These are phyloP conservation scores for Skeletonema marinoi DNA, from an alignment of 108 stramenopile species.

Conservation along the genomic window DNA sequence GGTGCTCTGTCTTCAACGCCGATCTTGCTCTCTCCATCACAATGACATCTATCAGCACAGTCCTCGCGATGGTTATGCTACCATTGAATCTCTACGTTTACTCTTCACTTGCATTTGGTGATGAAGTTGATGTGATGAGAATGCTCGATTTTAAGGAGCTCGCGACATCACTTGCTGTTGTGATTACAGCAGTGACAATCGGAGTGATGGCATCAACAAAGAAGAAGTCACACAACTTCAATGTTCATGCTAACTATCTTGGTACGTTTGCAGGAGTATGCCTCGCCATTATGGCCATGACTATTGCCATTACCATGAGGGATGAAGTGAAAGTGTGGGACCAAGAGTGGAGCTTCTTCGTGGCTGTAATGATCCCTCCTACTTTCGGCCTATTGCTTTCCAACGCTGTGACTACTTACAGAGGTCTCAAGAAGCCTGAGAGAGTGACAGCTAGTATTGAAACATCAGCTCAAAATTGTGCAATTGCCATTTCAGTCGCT, in stretches of 20 bases:
- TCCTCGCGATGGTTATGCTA: constrained; percentile 53
- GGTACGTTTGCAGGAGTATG: constrained; percentile 62
- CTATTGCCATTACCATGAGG: constrained; percentile 43
- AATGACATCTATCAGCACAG: constrained; percentile 76
- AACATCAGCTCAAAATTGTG: constrained; percentile 71
- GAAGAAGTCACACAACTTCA: constrained; percentile 46
- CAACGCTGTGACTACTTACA: constrained; percentile 49
- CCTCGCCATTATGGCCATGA: constrained; percentile 55
- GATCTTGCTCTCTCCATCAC: constrained; percentile 73
- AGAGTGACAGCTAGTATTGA: constrained; percentile 68
- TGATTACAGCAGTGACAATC: constrained; percentile 52
- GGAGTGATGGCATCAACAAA: constrained; percentile 52
- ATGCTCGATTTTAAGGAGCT: constrained; percentile 58
- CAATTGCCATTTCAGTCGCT: constrained; percentile 58
- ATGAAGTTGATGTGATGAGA: constrained; percentile 46
- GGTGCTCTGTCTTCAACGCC: constrained; percentile 75
- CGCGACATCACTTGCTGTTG: constrained; percentile 59
- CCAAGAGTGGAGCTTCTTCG: constrained; percentile 66
- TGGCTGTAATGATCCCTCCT: constrained; percentile 59
- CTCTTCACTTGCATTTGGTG: constrained; percentile 51
- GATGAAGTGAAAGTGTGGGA: constrained; percentile 46
- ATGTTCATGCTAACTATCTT: constrained; percentile 50
- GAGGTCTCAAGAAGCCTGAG: constrained; percentile 60
- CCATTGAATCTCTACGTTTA: constrained; percentile 78
- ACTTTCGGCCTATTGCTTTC: constrained; percentile 52